A percentile compares a stretch with the other conserved stretches of the same genome.
Conservation (phyloP, 2,329 filamentous ascomycete species). For the Pseudonectria buxi region DNA sequence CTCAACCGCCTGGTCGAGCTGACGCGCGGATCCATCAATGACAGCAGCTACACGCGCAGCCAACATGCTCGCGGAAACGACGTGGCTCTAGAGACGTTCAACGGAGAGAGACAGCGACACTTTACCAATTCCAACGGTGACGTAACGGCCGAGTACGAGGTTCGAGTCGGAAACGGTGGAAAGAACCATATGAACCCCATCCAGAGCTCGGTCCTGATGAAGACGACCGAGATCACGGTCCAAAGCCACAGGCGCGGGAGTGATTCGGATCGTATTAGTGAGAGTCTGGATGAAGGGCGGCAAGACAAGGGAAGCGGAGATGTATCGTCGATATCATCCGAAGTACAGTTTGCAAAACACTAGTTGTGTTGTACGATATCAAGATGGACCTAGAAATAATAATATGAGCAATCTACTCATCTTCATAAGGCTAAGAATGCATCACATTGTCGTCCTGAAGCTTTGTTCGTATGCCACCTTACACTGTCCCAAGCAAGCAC, state of each 20-base stretch:
- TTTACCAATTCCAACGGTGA: conserved; percentile 5
- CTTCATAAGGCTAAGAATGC: too few species aligned
- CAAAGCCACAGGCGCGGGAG: conserved; percentile 8
- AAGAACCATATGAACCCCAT: background rate
- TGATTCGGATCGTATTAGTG: conserved; percentile 1
- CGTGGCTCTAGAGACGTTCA: conserved; percentile 14
- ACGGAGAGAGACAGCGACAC: conserved; percentile 8
- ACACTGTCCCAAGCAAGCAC: too few species aligned
- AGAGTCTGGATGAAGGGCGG: conserved; percentile 3
- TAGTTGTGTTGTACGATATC: too few species aligned
- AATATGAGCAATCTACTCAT: too few species aligned
- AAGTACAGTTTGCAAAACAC: conserved; percentile 15
- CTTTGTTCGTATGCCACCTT: too few species aligned
- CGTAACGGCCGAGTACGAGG: conserved; percentile 10
- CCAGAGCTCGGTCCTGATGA: conserved; percentile 8
- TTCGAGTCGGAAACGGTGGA: conserved; percentile 13
- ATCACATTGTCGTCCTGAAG: too few species aligned
- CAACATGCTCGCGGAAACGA: conserved; percentile 7
- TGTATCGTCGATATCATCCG: conserved; percentile 15
- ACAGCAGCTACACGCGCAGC: conserved; percentile 15
- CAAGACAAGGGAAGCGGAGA: conserved; percentile 7
- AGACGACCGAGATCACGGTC: conserved; percentile 14
- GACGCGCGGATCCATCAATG: conserved; percentile 8
- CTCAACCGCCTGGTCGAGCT: conserved; percentile 28
- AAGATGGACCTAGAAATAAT: too few species aligned